phyloP scores from a whole-genome alignment of 768 basidiomycete genomes.

The Kondoa subrosea region DNA sequence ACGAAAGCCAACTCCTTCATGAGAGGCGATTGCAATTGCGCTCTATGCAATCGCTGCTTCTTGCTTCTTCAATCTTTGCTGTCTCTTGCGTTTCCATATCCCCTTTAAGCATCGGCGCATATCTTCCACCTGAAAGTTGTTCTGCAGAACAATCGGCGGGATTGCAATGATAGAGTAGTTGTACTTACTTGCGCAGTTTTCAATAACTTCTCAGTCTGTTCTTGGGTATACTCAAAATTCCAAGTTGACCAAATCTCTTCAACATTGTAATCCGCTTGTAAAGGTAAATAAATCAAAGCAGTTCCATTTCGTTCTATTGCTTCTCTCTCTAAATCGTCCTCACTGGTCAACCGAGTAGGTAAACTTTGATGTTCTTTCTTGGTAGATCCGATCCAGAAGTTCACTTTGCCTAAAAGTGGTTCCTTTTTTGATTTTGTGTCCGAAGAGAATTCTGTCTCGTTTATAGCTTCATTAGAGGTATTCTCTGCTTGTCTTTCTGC shows the following conservation, averaged over 20 bases:
- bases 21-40: too few relatives aligned
- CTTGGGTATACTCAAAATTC: background rate
- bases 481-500: slow-evolving; percentile 18
- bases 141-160: background rate
- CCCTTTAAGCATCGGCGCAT: background rate
- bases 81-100: background rate
- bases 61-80: background rate
- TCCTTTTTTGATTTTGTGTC: background rate
- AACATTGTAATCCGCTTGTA: background rate
- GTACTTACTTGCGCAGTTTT: background rate
- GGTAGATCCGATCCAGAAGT: background rate
- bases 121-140: background rate
- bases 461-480: background rate
- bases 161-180: background rate
- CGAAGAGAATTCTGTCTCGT: background rate
- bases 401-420: background rate
- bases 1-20: too few relatives aligned
- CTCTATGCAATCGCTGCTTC: too few relatives aligned
- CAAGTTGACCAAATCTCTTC: slow-evolving; percentile 4
- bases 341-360: background rate
- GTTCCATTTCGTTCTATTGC: background rate
- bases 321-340: background rate
- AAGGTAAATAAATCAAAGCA: slow-evolving; percentile 1
- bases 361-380: background rate
- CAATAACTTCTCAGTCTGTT: slow-evolving; percentile 1